Evolutionary conservation across 352 stramenopile species (phyloP), one percentile per base, ranked within the genome.

Genomic region (Phytopythium litorale): DNA sequence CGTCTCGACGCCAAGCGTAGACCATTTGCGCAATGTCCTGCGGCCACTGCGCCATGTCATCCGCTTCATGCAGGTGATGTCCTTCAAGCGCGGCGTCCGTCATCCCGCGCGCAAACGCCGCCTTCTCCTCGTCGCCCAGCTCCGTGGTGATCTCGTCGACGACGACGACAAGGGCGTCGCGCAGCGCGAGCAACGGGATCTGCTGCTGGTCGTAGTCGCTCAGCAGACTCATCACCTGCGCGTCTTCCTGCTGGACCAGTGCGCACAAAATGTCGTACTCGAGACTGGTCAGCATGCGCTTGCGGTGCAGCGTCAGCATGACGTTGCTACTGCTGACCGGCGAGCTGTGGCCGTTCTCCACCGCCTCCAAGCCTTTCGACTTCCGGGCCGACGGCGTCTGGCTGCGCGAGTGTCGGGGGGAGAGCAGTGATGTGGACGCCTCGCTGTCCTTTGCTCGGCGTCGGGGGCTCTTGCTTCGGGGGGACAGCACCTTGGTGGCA

Each of bases 121-220:
- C 65, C 60, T 84, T 87, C 58, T 90, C 79, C 37, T 90, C 81
- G 38, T 90, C 81, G 21, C 77, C 77, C 3, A 88, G 53, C 57
- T 88, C 81, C 49, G 73, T 65, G 30, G 79, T 89, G 46, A 91
- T 85, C 49, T 91, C 78, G 33, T 82, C 78, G 16, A 89, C 81
- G 16, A 89, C 76, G 9, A 45, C 33, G 9, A 91, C 81, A 0
- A 89, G 62, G 8, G 79, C 70, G 23, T 88, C 66, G 50, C 73
- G 72, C n/a, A 89, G 64, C 8, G 58, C 43, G 21, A 45, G 13
- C 3, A 79, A 59, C 23, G 81, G 56, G 0, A 67, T 49, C 51
- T 70, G 58, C 35, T 63, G 63, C n/a, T 67, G 62, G 23, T 91
- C 67, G 57, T 77, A 91, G 40, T 71, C 66, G 4, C 58, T 54